A percentile compares a stretch with the other conserved stretches of the same genome.
Conservation (phyloP, 257 asterid genomes). For the Handroanthus guayacan region DNA sequence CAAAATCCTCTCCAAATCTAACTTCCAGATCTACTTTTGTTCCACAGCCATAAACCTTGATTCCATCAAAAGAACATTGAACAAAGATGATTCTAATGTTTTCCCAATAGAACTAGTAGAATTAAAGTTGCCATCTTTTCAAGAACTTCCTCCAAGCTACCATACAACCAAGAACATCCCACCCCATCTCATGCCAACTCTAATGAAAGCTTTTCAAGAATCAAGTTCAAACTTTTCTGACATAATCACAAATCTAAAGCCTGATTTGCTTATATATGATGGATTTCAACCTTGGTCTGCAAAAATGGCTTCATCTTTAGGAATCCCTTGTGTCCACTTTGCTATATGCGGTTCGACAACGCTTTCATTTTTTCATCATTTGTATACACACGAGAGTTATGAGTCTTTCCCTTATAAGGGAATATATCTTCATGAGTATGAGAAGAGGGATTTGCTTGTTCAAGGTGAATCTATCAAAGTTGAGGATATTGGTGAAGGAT, state of each 20-base stretch:
- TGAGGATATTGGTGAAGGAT: conserved; percentile 20
- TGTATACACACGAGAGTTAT: conserved; percentile 2
- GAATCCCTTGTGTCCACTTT: conserved; percentile 41
- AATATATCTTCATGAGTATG: conserved; percentile 35
- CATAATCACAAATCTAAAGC: conserved; percentile 33
- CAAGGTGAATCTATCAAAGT: conserved; percentile 19
- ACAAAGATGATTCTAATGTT: background rate
- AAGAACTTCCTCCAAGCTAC: conserved; percentile 45
- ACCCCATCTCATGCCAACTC: conserved; percentile 42
- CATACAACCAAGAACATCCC: conserved; percentile 53
- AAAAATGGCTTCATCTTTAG: conserved; percentile 28
- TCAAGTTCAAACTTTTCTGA: conserved; percentile 30
- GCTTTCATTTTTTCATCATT: conserved; percentile 38
- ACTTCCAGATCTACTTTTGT: conserved; percentile 45
- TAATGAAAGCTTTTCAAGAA: conserved; percentile 42
- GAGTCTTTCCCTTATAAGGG: conserved; percentile 45
- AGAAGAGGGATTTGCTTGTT: conserved; percentile 27
- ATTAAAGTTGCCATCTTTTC: conserved; percentile 40
- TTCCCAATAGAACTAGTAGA: conserved; percentile 36
- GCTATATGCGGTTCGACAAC: conserved; percentile 24
- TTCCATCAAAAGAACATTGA: conserved; percentile 27
- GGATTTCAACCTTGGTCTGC: conserved; percentile 50
- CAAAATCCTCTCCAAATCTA: conserved; percentile 48
- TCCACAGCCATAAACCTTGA: conserved; percentile 49
- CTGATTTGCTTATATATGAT: conserved; percentile 45